phyloP scores from a whole-genome alignment of 352 stramenopile species.

The Globisporangium paroecandrum region DNA sequence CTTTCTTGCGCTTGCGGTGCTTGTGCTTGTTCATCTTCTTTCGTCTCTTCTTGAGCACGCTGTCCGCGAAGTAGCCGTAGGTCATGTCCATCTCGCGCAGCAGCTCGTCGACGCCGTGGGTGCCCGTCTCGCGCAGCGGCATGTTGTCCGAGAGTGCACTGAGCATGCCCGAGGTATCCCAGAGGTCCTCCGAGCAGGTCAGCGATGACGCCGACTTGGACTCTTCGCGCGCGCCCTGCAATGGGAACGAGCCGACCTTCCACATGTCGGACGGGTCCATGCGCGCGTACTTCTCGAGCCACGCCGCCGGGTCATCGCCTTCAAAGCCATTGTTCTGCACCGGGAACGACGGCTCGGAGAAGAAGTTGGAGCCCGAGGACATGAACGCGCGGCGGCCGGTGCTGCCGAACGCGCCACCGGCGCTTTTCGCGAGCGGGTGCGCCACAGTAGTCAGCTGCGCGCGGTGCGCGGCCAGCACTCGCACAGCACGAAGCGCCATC shows the following conservation, averaged over 20 bases:
- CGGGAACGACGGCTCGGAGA: constrained; percentile 63
- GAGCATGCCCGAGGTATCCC: constrained; percentile 81
- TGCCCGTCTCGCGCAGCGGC: constrained; percentile 45
- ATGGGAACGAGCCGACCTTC: constrained; percentile 71
- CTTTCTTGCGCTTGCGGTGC: constrained; percentile 89
- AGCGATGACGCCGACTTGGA: constrained; percentile 24
- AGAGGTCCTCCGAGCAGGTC: constrained; percentile 53
- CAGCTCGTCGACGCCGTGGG: constrained; percentile 47
- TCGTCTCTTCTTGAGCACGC: constrained; percentile 86
- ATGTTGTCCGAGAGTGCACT: constrained; percentile 58
- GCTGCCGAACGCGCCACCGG: background rate
- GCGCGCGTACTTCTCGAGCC: constrained; percentile 61
- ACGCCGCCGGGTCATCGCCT: constrained; percentile 45
- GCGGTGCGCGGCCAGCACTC: constrained; percentile 18
- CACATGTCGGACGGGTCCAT: constrained; percentile 64
- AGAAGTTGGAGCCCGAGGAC: constrained; percentile 63
- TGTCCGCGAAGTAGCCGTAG: constrained; percentile 74
- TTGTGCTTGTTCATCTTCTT: constrained; percentile 95
- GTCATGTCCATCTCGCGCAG: constrained; percentile 55
- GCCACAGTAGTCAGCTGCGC: constrained; percentile 4
- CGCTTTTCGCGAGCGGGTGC: constrained; percentile 14
- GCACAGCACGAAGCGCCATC: constrained; percentile 22
- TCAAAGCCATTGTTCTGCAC: constrained; percentile 28
- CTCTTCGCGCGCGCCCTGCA: constrained; percentile 30
- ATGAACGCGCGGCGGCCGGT: constrained; percentile 52